Evolutionary conservation across 2,329 filamentous ascomycete genomes (phyloP).

Genomic region (Colletotrichum sp.): DNA sequence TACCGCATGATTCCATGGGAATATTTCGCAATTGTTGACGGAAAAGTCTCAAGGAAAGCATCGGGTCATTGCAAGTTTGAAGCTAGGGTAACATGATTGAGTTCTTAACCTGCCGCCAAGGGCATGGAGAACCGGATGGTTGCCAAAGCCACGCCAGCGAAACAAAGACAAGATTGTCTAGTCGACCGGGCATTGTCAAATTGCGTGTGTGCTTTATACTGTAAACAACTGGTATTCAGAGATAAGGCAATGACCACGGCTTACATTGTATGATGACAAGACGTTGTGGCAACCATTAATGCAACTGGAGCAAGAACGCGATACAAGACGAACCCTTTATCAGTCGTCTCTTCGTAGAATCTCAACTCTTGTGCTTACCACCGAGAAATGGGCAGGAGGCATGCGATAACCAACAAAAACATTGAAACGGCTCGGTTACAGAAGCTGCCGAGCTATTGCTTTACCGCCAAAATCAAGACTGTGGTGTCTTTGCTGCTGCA

Average conservation of each 20-base stretch:
- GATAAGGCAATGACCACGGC: accelerated
- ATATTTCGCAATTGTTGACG: neutral
- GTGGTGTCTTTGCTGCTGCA: neutral
- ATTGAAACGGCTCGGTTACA: neutral
- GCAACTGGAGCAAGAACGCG: neutral
- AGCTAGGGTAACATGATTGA: accelerated
- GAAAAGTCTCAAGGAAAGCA: neutral
- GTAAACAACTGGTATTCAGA: accelerated
- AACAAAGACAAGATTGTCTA: neutral
- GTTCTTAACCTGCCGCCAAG: accelerated
- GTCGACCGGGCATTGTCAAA: accelerated
- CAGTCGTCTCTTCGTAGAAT: neutral
- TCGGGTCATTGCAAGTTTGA: neutral
- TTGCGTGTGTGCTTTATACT: neutral
- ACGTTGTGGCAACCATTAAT: accelerated
- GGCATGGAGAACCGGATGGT: neutral
- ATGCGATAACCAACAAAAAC: too few relatives aligned
- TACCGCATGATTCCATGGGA: neutral
- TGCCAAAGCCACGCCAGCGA: neutral
- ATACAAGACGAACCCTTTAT: neutral
- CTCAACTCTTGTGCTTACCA: neutral
- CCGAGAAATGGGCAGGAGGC: neutral
- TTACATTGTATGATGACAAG: accelerated
- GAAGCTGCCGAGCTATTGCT: neutral
- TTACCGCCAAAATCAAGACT: accelerated